Conservation (phyloP, 768 basidiomycete genomes). For the Tremella mesenterica region DNA sequence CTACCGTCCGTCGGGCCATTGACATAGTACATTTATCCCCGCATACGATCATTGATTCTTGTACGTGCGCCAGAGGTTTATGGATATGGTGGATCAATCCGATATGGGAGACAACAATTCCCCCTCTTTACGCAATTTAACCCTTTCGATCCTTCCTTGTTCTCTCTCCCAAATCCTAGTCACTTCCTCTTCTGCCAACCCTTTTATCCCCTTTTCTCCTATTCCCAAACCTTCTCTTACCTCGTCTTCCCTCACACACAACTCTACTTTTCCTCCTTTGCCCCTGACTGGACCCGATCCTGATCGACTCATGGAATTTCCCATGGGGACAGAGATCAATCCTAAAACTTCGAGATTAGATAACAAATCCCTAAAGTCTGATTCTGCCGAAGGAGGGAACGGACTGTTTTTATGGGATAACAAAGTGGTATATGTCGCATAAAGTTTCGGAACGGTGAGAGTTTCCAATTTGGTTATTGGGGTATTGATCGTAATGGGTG, state of each 20-base stretch:
- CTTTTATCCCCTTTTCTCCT: conserved; percentile 7
- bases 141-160: conserved; percentile 13
- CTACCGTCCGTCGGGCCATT: no score
- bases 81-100: no score
- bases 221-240: conserved; percentile 31
- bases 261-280: conserved; percentile 23
- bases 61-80: no score
- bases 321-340: conserved; percentile 26
- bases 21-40: no score
- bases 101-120: no score
- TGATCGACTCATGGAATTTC: conserved; percentile 14
- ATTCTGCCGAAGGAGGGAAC: conserved; percentile 39
- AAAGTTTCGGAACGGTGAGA: conserved; percentile 23
- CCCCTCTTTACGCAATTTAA: no score
- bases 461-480: conserved; percentile 4
- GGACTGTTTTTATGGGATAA: conserved; percentile 34
- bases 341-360: conserved; percentile 42
- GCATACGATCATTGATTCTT: no score
- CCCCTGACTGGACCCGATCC: not conserved
- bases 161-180: conserved; percentile 36
- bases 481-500: conserved; percentile 16
- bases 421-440: conserved; percentile 41
- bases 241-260: conserved; percentile 37
- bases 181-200: conserved; percentile 40
- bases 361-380: conserved; percentile 44